Percentiles rank a stretch among this genome's conserved stretches.
These are phyloP conservation scores for Arachnomyces sp. DNA, from an alignment of 2,329 filamentous ascomycete genomes.

Conservation along the genomic window DNA sequence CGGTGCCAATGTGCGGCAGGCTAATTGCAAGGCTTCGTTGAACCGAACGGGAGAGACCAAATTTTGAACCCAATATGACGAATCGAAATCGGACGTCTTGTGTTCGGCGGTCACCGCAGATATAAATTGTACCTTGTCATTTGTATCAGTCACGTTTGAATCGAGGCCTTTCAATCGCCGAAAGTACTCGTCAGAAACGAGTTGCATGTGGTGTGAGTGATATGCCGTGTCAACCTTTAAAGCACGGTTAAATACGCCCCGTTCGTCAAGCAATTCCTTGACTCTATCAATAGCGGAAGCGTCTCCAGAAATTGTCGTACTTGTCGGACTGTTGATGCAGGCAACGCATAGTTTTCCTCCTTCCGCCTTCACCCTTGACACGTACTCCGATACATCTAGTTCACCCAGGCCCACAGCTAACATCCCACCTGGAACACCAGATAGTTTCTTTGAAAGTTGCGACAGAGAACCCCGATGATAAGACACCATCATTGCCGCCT, in stretches of 20 bases:
- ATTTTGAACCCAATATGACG: conserved; percentile 26
- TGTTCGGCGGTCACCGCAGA: not conserved
- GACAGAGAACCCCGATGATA: conserved; percentile 13
- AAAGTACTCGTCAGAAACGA: conserved; percentile 1
- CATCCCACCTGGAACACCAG: conserved; percentile 7
- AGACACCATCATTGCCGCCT: conserved; percentile 11
- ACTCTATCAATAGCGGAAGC: conserved; percentile 30
- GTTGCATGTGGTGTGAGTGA: conserved; percentile 15
- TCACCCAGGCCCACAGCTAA: conserved; percentile 9
- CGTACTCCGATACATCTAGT: conserved; percentile 1
- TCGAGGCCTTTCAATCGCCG: conserved; percentile 4
- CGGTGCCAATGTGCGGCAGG: not conserved
- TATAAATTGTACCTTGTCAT: not conserved
- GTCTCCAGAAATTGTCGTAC: conserved; percentile 21
- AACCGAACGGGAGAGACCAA: conserved; percentile 20
- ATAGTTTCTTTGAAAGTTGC: not conserved
- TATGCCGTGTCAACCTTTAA: conserved; percentile 6
- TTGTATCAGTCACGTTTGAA: not conserved
- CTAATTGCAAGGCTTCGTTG: conserved; percentile 7
- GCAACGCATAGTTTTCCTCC: conserved; percentile 9
- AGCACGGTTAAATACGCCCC: conserved; percentile 1
- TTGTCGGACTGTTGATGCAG: conserved; percentile 5
- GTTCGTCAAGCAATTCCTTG: not conserved
- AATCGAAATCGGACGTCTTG: conserved; percentile 1
- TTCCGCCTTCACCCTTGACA: not conserved